Conservation (phyloP, 2,329 filamentous ascomycete species). For the Xylaria multiplex region DNA sequence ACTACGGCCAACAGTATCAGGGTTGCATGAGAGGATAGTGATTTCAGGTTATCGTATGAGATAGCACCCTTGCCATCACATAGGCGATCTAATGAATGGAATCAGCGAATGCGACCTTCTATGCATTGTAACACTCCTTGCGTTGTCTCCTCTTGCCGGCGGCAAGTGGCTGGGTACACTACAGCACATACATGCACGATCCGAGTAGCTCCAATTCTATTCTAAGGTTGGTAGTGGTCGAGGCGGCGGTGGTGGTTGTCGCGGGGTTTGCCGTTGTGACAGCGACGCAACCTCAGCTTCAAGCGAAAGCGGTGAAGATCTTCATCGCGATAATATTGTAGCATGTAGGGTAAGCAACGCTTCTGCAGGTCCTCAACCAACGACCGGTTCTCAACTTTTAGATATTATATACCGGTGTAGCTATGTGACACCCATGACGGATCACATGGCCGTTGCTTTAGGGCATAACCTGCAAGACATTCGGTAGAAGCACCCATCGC, state of each 20-base stretch:
- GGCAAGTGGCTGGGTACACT: conserved; percentile 15
- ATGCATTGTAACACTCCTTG: conserved; percentile 3
- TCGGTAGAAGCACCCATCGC: too few species aligned
- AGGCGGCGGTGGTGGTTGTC: not conserved
- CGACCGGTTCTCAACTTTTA: not conserved
- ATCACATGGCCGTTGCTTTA: not conserved
- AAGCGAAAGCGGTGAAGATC: conserved; percentile 30
- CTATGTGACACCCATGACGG: not conserved
- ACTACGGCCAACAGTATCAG: conserved; percentile 3
- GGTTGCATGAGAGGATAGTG: conserved; percentile 5
- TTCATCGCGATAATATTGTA: not conserved
- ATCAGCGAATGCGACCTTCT: conserved; percentile 14
- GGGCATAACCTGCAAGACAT: not conserved
- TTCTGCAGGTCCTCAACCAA: conserved; percentile 12
- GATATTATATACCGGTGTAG: not conserved
- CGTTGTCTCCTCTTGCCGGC: conserved; percentile 22
- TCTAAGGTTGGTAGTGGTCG: not conserved
- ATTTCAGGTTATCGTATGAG: not conserved
- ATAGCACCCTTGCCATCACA: not conserved
- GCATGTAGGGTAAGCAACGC: conserved; percentile 2
- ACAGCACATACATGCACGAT: conserved; percentile 13
- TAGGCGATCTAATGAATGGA: conserved; percentile 14
- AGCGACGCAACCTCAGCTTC: conserved; percentile 8
- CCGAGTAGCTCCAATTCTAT: conserved; percentile 7
- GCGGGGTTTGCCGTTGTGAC: conserved; percentile 1